A percentile compares a stretch with the other conserved stretches of the same genome.
phyloP scores from a whole-genome alignment of 768 basidiomycete species.

The Leccinum variicolor region DNA sequence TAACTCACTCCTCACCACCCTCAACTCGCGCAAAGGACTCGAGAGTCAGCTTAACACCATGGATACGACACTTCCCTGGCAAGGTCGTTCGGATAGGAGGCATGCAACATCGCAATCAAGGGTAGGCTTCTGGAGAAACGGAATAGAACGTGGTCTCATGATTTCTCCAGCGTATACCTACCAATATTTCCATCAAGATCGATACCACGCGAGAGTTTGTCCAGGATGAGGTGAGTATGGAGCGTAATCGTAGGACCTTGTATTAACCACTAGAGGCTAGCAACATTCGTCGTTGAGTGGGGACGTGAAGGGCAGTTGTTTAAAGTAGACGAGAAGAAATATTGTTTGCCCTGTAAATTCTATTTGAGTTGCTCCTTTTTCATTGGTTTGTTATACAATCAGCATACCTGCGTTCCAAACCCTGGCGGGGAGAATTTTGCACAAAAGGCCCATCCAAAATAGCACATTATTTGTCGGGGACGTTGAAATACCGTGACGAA shows the following conservation, averaged over 20 bases:
- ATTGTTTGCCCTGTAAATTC: too few relatives aligned
- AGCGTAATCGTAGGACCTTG: background rate
- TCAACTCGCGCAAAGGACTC: constrained; percentile 53
- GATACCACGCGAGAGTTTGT: background rate
- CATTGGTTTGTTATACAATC: too few relatives aligned
- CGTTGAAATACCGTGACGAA: too few relatives aligned
- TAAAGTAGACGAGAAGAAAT: background rate
- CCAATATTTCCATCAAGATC: background rate
- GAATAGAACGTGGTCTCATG: background rate
- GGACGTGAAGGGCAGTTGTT: background rate
- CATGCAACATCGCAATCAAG: background rate
- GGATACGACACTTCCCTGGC: constrained; percentile 15
- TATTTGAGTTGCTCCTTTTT: too few relatives aligned
- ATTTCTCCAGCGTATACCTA: background rate
- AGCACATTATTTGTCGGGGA: too few relatives aligned
- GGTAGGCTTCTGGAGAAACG: background rate
- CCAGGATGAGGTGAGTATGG: background rate
- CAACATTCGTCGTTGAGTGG: background rate
- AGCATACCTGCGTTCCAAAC: too few relatives aligned
- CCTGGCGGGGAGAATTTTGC: too few relatives aligned
- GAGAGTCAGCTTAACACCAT: constrained; percentile 18
- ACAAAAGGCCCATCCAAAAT: too few relatives aligned
- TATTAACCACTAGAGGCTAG: background rate
- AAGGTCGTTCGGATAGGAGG: background rate
- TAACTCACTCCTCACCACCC: constrained; percentile 57